phyloP scores from a whole-genome alignment of 495 filamentous ascomycete genomes.

The Melanomma pulvis-pyrius region DNA sequence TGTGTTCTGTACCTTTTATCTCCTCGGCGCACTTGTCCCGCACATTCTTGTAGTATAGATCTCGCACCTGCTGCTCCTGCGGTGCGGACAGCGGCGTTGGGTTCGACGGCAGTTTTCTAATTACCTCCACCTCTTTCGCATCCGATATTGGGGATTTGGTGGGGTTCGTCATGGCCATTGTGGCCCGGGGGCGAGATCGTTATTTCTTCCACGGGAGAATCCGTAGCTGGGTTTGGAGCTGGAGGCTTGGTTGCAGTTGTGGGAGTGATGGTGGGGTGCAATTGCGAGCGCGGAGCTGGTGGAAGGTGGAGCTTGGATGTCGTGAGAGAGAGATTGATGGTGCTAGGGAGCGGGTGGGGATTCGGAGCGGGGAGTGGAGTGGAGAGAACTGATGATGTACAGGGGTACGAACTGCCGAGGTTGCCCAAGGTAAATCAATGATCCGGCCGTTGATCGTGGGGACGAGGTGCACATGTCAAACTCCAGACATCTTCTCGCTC shows the following conservation, averaged over 20 bases:
- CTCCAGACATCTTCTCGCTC: background rate
- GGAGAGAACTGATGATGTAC: background rate
- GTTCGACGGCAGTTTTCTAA: conserved; percentile 68
- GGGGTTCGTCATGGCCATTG: conserved; percentile 25
- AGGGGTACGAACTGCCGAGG: conserved; percentile 1
- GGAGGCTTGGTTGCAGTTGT: background rate
- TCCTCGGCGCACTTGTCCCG: conserved; percentile 76
- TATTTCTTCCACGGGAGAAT: background rate
- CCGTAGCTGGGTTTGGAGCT: background rate
- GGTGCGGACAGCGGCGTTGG: conserved; percentile 88
- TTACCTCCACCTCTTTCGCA: background rate
- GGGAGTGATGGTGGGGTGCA: background rate
- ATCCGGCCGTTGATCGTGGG: background rate
- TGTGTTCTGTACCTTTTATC: conserved; percentile 83
- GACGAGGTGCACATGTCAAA: background rate
- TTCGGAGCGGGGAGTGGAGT: conserved; percentile 11
- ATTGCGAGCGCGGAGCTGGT: conserved; percentile 5
- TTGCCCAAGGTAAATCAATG: background rate
- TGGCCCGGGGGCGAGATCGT: background rate
- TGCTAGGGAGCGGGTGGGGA: conserved; percentile 10
- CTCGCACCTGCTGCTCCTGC: conserved; percentile 88
- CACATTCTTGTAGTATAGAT: conserved; percentile 87
- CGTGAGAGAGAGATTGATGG: conserved; percentile 18
- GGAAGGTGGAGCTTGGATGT: conserved; percentile 8
- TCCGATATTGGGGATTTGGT: background rate